Evolutionary conservation across 371 early-diverging fungal genomes (phyloP).

Genomic region (Syncephalis plumigaleata): DNA sequence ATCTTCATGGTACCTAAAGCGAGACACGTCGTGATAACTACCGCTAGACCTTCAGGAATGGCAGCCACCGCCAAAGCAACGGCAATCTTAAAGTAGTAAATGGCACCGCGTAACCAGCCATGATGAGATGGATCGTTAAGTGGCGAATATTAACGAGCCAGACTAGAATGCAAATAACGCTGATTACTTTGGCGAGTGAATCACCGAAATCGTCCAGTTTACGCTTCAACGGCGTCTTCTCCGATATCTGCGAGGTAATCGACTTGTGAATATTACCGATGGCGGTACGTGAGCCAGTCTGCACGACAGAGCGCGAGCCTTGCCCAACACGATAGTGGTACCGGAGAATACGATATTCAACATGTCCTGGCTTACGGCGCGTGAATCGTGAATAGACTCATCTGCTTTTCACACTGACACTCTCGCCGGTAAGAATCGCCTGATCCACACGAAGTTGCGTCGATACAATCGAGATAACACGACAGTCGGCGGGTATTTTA

Average conservation of each 20-base stretch:
- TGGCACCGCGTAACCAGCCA: conserved; percentile 78
- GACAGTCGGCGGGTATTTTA: conserved; percentile 90
- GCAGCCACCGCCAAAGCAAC: conserved; percentile 98
- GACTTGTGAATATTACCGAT: conserved; percentile 87
- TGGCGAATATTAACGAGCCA: conserved; percentile 95
- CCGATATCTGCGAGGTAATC: conserved; percentile 66
- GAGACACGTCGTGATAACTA: conserved; percentile 93
- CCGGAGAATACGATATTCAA: conserved; percentile 89
- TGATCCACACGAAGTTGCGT: conserved; percentile 86
- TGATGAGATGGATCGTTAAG: conserved; percentile 79
- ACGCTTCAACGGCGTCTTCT: conserved; percentile 87
- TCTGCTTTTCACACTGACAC: conserved; percentile 78
- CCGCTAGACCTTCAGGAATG: conserved; percentile 96
- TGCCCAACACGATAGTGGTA: conserved; percentile 88
- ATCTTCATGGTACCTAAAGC: conserved; percentile 93
- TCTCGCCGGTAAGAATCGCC: conserved; percentile 92
- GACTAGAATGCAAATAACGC: conserved; percentile 87
- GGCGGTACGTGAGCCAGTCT: conserved; percentile 73
- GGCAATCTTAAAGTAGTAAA: conserved; percentile 95
- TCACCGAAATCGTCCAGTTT: conserved; percentile 96
- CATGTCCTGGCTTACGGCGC: conserved; percentile 90
- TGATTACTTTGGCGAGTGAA: conserved; percentile 73
- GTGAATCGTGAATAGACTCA: conserved; percentile 34
- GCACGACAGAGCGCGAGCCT: conserved; percentile 74
- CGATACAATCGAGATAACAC: conserved; percentile 57